Conservation (phyloP, 805 yeast species). For the Candida caryicola region DNA sequence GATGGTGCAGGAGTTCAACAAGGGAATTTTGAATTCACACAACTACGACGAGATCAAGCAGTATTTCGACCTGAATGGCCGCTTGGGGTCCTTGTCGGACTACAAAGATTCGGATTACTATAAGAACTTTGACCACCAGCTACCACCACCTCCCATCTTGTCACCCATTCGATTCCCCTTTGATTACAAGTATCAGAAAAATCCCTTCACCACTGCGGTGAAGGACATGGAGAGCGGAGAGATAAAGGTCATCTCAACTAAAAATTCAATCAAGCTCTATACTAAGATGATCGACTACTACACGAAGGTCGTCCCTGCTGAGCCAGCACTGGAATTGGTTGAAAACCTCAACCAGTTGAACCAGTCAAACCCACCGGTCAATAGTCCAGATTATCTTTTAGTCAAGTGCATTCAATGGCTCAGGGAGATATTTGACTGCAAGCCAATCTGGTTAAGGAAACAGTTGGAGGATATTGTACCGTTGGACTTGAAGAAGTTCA, state of each 20-base stretch:
- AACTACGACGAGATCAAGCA: constrained; percentile 23
- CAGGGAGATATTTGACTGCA: constrained; percentile 52
- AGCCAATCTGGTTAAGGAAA: constrained; percentile 85
- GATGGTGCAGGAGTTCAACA: constrained; percentile 27
- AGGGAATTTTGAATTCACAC: constrained; percentile 20
- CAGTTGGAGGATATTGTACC: constrained; percentile 62
- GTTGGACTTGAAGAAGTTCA: constrained; percentile 36
- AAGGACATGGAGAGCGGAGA: constrained; percentile 60
- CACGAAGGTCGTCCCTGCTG: constrained; percentile 42
- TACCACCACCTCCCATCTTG: constrained; percentile 86
- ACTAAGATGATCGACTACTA: constrained; percentile 53
- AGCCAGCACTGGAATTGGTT: constrained; percentile 49
- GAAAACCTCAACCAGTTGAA: constrained; percentile 31
- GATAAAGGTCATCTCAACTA: constrained; percentile 45
- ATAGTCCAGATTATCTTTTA: constrained; percentile 30
- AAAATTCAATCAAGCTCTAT: constrained; percentile 48
- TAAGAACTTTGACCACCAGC: constrained; percentile 45
- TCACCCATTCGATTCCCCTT: constrained; percentile 75
- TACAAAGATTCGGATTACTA: constrained; percentile 21
- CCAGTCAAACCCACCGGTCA: constrained; percentile 31
- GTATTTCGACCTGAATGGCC: constrained; percentile 22
- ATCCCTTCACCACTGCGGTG: constrained; percentile 51
- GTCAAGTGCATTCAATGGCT: constrained; percentile 45
- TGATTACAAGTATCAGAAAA: constrained; percentile 73
- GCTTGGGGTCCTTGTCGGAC: constrained; percentile 27